Percentiles rank a stretch among this genome's conserved stretches.
Evolutionary conservation across 441 rosid genomes (phyloP).

Genomic region (Corymbia citriodora): DNA sequence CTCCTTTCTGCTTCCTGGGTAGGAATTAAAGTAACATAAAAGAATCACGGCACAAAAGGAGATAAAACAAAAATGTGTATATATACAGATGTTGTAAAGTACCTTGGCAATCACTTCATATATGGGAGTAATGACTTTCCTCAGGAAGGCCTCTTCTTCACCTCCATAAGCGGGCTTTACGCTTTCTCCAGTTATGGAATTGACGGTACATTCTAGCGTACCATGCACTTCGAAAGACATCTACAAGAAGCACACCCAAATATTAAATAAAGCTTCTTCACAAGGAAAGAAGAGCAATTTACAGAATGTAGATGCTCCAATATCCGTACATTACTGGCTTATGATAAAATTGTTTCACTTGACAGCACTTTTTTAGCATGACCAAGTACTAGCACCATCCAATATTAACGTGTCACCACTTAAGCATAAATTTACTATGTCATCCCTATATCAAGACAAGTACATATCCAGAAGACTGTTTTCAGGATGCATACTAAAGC

Average conservation of each 20-base stretch:
- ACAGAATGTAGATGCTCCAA: not conserved
- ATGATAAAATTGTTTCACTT: not conserved
- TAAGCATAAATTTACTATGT: not conserved
- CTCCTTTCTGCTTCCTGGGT: constrained; percentile 82
- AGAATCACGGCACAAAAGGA: constrained; percentile 1
- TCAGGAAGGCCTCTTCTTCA: constrained; percentile 93
- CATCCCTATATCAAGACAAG: not conserved
- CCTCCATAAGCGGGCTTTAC: constrained; percentile 91
- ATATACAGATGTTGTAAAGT: not conserved
- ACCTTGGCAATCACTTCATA: constrained; percentile 82
- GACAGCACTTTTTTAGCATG: not conserved
- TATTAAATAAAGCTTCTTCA: not conserved
- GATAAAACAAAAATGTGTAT: not conserved
- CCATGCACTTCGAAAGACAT: constrained; percentile 97
- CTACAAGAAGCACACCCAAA: constrained; percentile 25
- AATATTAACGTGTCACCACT: not conserved
- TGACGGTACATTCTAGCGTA: constrained; percentile 89
- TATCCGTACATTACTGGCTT: not conserved
- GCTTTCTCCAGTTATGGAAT: constrained; percentile 93
- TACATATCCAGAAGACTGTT: not conserved
- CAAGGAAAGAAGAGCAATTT: not conserved
- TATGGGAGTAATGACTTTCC: constrained; percentile 82
- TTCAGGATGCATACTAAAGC: not conserved
- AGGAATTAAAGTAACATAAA: constrained; percentile 2
- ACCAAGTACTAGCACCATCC: not conserved